Percentiles rank a stretch among this genome's conserved stretches.
Conservation (phyloP, 2,329 filamentous ascomycete species). For the Apiospora rasikravindrae region DNA sequence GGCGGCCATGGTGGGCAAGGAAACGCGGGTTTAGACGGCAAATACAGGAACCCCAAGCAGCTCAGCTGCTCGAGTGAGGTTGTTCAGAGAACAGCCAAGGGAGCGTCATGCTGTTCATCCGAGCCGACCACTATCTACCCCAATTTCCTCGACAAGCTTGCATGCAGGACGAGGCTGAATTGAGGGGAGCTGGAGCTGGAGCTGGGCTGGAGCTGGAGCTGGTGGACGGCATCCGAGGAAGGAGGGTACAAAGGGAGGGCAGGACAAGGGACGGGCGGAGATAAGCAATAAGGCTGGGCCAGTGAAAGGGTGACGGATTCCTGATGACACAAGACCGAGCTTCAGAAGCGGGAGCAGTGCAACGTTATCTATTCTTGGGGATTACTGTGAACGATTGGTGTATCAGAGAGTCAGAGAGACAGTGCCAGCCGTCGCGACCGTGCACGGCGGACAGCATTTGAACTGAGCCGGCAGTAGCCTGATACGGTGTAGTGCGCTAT, state of each 20-base stretch:
- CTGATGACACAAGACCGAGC: not conserved
- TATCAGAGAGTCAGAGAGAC: not conserved
- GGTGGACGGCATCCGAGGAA: not conserved
- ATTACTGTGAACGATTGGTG: not conserved
- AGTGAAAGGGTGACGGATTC: not conserved
- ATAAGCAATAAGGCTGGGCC: slow-evolving; percentile 7
- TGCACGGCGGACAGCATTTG: not conserved
- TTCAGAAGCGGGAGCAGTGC: not conserved
- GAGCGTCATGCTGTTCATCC: slow-evolving; percentile 5
- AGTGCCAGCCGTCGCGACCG: not conserved
- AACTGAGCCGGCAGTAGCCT: not conserved
- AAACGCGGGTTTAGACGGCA: not conserved
- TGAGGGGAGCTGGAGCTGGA: not conserved
- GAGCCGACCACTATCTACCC: not conserved
- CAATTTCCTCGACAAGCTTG: slow-evolving; percentile 1
- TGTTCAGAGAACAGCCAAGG: not conserved
- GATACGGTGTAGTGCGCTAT: not conserved
- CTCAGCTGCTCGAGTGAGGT: slow-evolving; percentile 8
- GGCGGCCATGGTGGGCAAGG: slow-evolving; percentile 71
- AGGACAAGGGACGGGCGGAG: slow-evolving; percentile 1
- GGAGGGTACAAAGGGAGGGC: not conserved
- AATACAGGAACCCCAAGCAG: not conserved
- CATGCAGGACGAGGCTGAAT: slow-evolving; percentile 1
- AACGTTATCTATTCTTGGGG: slow-evolving; percentile 1
- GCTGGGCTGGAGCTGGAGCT: not conserved